Conservation (phyloP, 371 early-diverging fungal species). For the Rhizomucor miehei region DNA sequence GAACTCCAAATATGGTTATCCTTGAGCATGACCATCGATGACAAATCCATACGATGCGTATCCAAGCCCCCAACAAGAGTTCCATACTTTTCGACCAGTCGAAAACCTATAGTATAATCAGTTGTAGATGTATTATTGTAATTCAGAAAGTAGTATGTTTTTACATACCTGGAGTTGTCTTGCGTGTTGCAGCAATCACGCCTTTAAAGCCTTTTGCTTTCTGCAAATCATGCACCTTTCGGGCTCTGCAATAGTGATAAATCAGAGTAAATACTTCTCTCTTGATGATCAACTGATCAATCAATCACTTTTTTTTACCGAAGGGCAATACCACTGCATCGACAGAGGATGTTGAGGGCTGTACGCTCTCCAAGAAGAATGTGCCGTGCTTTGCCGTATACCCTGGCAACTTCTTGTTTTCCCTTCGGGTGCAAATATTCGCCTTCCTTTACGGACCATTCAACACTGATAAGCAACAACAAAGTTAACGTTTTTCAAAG, state of each 20-base stretch:
- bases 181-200: constrained; percentile 93
- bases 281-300: neutral
- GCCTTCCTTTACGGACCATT: constrained; percentile 85
- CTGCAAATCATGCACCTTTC: constrained; percentile 66
- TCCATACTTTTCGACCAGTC: constrained; percentile 96
- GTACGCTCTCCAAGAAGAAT: constrained; percentile 93
- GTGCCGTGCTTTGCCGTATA: constrained; percentile 81
- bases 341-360: constrained; percentile 91
- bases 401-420: constrained; percentile 75
- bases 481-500: constrained; percentile 1
- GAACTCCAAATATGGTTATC: constrained; percentile 98
- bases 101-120: constrained; percentile 90
- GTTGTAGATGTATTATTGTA: neutral
- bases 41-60: constrained; percentile 95
- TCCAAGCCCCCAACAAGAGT: constrained; percentile 96
- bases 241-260: constrained; percentile 39
- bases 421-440: constrained; percentile 65
- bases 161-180: constrained; percentile 91
- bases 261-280: neutral
- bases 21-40: constrained; percentile 98
- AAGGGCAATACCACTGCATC: constrained; percentile 94
- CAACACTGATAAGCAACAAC: constrained; percentile 55
- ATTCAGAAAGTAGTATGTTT: neutral
- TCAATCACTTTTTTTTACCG: constrained; percentile 32
- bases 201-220: constrained; percentile 78